These are phyloP conservation scores for Ogataea siamensis DNA, from an alignment of 805 yeast species.

Conservation along the genomic window DNA sequence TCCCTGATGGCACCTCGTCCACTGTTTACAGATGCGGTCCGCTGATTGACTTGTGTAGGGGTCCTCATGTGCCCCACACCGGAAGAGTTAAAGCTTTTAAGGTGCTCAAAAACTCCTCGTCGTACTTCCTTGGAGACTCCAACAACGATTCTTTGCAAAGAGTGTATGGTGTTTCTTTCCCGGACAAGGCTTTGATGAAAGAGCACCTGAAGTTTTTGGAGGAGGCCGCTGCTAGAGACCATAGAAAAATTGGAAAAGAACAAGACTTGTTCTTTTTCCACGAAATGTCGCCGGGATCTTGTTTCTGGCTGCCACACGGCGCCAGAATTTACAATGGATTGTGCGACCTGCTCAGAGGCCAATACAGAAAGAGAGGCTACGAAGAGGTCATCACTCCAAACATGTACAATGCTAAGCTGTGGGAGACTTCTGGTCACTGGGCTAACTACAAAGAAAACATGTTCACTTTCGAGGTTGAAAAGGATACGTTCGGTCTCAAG, in stretches of 20 bases:
- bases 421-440: slow-evolving; percentile 99
- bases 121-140: slow-evolving; percentile 93
- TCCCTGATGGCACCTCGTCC: slow-evolving; percentile 93
- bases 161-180: slow-evolving; percentile 97
- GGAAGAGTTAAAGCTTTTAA: slow-evolving; percentile 94
- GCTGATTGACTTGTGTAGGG: slow-evolving; percentile 92
- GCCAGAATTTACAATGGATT: slow-evolving; percentile 92
- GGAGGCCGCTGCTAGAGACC: slow-evolving; percentile 95
- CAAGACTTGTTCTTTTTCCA: slow-evolving; percentile 95
- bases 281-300: slow-evolving; percentile 96
- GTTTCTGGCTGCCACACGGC: slow-evolving; percentile 99
- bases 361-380: slow-evolving; percentile 91
- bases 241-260: slow-evolving; percentile 93
- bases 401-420: slow-evolving; percentile 94
- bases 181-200: slow-evolving; percentile 94
- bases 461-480: slow-evolving; percentile 96
- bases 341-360: slow-evolving; percentile 72
- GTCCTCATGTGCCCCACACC: slow-evolving; percentile 97
- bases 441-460: slow-evolving; percentile 95
- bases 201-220: slow-evolving; percentile 91
- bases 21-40: slow-evolving; percentile 98
- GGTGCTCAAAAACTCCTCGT: slow-evolving; percentile 91
- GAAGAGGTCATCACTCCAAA: slow-evolving; percentile 99
- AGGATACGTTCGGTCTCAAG: slow-evolving; percentile 90
- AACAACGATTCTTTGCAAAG: slow-evolving; percentile 94